Evolutionary conservation across 805 yeast genomes (phyloP), one percentile per base, ranked within the genome.

Genomic region (Spathaspora arborariae): DNA sequence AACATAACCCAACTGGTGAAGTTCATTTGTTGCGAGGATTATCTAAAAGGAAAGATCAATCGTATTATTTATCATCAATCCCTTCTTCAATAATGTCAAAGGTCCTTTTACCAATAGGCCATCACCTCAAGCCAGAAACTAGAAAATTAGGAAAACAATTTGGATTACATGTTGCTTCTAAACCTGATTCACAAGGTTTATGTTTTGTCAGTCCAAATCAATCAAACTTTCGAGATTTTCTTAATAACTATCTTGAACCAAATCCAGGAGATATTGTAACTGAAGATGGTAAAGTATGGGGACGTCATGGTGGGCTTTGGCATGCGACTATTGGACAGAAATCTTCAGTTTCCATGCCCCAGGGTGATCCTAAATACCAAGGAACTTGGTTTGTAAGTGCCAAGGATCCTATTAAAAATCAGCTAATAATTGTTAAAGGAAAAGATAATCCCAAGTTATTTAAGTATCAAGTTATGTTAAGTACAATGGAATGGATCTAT

Each of bases 261-360:
- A 72, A 73, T 5, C 89, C 89, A 1, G 99, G 98, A 0, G 76
- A 86, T 49, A 80, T 94, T 7, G 74, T 88, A n/a, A 85, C 91
- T 0, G 80, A 76, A 47, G 85, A 80, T 46, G 96, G 96, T 4
- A 69, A 66, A 44, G 72, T 80, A 0, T 89, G 94, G 80, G 98
- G 97, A 0, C 56, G 63, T 41, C 99, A 94, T 63, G 68, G 76
- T 21, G 99, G 99, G 0, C 61, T 94, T 8, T 94, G 98, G 98
- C 81, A 86, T 41, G 92, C 88, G n/a, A 94, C 99, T 0, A 81
- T 92, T 19, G 99, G 99, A 0, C 98, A 94, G 65, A 79, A 83
- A 51, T 76, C 84, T 15, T 82, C 91, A 3, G 65, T 90, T 1
- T 76, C 88, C 0, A 78, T 92, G 87, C 97, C 97, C 0, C 98